Base-by-base conservation (phyloP, 225 moss, liverwort and hornwort species). In the Asterella californica region DNA sequence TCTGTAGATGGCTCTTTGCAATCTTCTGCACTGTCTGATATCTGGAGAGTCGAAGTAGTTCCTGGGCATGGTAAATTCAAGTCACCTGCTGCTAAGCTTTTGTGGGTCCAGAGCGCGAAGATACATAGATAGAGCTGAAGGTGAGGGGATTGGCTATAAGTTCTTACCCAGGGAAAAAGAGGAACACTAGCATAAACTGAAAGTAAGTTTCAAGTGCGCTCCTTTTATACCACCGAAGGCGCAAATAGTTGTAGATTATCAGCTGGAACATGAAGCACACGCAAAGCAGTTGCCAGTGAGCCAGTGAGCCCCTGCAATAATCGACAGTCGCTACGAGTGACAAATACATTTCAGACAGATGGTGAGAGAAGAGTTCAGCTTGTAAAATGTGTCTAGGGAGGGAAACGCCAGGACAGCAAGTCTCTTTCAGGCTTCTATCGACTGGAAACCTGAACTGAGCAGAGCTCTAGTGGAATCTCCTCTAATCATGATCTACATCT, bases 131-230 rank as follows among this genome's bases (percentile, higher is more conserved):
- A 59, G 15, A 80, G 71, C 4, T 55, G 72, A 62, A 42, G 42
- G 42, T 42, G 4, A 42, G 34, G 4, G 47, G 71, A 0, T n/a
- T 0, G 53, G 29, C 27, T 9, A 10, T 37, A 68, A 33, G 48
- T 9, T 29, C 77, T 76, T 81, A 90, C 90, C 97, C 94, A 1
- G 97, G 97, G 84, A 99, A 99, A 87, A 99, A 99, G 70, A 99
- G 0, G 76, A 99, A 99, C 49, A 99, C 97, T 27, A 99, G 92
- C 88, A 93, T 36, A 79, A 95, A 92, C 79, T 99, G 97, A 71
- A 97, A 97, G 75, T 77, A 87, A 0, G 97, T 93, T 74, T 97
- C 97, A 15, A 76, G 15, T 15, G 80, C 79, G n/a, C 24, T 89
- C 21, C 97, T 86, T 79, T 94, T 94, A 82, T 92, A 97, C 94